Conservation (phyloP, 306 rosid genomes). For the Amphicarpaea edgeworthii region DNA sequence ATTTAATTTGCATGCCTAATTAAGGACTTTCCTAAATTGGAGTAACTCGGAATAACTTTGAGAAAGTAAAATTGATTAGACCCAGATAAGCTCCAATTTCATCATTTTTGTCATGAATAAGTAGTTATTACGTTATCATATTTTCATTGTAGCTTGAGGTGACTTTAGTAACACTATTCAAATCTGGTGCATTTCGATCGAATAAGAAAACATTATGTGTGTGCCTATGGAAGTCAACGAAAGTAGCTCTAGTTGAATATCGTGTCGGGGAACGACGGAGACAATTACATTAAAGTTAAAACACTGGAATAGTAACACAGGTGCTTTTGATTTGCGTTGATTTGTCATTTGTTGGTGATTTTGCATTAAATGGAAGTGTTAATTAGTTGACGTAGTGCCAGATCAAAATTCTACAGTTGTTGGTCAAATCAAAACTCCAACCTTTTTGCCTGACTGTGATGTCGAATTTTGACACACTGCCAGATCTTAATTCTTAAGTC, state of each 20-base stretch:
- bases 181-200: neutral
- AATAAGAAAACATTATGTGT: neutral
- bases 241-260: neutral
- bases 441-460: neutral
- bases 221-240: neutral
- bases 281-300: neutral
- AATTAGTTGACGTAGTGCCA: no score
- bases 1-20: neutral
- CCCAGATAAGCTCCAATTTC: neutral
- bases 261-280: neutral
- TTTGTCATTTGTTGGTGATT: neutral
- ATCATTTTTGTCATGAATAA: neutral
- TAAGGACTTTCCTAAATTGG: neutral
- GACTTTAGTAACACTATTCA: neutral
- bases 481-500: no score
- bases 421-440: slow-evolving; percentile 26
- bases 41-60: neutral
- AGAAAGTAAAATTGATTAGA: neutral
- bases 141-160: neutral
- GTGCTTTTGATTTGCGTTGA: neutral
- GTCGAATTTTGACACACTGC: no score
- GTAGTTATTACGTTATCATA: neutral
- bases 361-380: slow-evolving; percentile 7
- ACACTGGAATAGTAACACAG: no score
- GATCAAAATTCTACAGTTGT: neutral